These are phyloP conservation scores for Cladorrhinum sp. DNA, from an alignment of 2,329 filamentous ascomycete genomes.

Conservation along the genomic window DNA sequence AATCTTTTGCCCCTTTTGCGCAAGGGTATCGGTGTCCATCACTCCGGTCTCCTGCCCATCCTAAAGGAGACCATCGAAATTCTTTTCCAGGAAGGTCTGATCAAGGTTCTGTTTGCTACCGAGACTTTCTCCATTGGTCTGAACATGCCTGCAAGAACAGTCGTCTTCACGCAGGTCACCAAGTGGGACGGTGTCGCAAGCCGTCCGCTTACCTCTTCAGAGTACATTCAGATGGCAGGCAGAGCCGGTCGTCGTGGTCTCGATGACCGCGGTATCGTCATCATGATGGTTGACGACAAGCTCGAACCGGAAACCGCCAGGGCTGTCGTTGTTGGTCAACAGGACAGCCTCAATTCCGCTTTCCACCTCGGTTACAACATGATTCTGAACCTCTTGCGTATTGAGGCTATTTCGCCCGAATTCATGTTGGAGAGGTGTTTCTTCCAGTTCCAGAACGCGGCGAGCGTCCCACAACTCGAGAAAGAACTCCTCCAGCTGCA, in stretches of 20 bases:
- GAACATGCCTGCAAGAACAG: constrained; percentile 99
- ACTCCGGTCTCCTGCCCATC: constrained; percentile 91
- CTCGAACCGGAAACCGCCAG: constrained; percentile 94
- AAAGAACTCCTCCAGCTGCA: constrained; percentile 79
- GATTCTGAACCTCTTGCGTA: constrained; percentile 92
- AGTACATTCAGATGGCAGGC: constrained; percentile 99
- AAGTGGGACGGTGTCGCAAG: constrained; percentile 86
- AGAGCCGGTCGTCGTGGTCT: constrained; percentile 95
- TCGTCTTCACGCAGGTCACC: constrained; percentile 95
- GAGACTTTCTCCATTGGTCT: constrained; percentile 98
- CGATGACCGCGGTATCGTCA: constrained; percentile 95
- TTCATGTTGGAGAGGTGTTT: constrained; percentile 99
- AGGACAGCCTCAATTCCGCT: constrained; percentile 95
- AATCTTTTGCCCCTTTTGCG: constrained; percentile 86
- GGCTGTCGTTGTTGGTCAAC: constrained; percentile 91
- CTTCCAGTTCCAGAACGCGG: constrained; percentile 95
- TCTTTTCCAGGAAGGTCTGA: constrained; percentile 93
- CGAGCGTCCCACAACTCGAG: constrained; percentile 79
- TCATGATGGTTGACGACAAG: constrained; percentile 98
- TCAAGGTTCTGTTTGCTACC: constrained; percentile 96
- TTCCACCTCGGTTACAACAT: constrained; percentile 99
- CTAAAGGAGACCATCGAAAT: constrained; percentile 99
- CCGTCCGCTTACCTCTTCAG: constrained; percentile 85
- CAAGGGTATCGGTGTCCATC: constrained; percentile 93
- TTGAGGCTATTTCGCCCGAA: constrained; percentile 98